Percentiles rank a stretch among this genome's conserved stretches.
phyloP scores from a whole-genome alignment of 192 early-diverging fungal species.

The Coemansia sp. region DNA sequence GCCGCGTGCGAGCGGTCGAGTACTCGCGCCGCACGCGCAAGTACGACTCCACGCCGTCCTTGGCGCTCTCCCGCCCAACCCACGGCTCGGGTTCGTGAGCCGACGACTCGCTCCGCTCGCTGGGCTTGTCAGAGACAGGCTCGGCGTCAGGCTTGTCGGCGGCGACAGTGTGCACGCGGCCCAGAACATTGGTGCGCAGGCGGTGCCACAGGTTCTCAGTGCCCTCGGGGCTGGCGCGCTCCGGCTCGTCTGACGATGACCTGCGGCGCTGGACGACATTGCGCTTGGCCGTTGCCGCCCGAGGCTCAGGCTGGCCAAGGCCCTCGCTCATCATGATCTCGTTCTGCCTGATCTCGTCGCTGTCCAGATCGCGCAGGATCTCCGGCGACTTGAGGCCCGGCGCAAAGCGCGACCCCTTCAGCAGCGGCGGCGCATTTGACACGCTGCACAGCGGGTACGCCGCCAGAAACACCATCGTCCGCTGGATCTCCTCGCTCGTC shows the following conservation, averaged over 20 bases:
- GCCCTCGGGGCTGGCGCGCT: conserved; percentile 12
- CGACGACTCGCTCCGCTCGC: too few species aligned
- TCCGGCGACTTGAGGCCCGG: conserved; percentile 14
- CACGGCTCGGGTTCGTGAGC: not conserved
- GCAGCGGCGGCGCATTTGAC: not conserved
- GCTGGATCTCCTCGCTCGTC: not conserved
- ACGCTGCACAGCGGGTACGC: not conserved
- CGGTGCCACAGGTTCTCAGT: conserved; percentile 46
- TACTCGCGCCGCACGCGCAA: conserved; percentile 29
- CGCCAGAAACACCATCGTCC: not conserved
- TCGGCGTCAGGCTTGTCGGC: not conserved
- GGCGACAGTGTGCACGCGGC: conserved; percentile 33
- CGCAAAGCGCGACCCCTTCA: not conserved
- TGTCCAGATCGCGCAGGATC: conserved; percentile 32
- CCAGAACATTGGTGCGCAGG: conserved; percentile 48
- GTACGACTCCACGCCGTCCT: conserved; percentile 3
- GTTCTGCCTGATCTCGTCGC: conserved; percentile 43
- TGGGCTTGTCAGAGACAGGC: not conserved
- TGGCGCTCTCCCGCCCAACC: not conserved
- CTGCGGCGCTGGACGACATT: not conserved
- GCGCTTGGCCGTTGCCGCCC: not conserved
- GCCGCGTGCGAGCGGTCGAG: conserved; percentile 14
- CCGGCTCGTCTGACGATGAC: conserved; percentile 6
- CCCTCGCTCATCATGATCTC: conserved; percentile 53
- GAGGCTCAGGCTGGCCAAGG: not conserved